A percentile compares a stretch with the other conserved stretches of the same genome.
Evolutionary conservation across 768 basidiomycete species (phyloP).

Genomic region (Albatrellus ellisii): DNA sequence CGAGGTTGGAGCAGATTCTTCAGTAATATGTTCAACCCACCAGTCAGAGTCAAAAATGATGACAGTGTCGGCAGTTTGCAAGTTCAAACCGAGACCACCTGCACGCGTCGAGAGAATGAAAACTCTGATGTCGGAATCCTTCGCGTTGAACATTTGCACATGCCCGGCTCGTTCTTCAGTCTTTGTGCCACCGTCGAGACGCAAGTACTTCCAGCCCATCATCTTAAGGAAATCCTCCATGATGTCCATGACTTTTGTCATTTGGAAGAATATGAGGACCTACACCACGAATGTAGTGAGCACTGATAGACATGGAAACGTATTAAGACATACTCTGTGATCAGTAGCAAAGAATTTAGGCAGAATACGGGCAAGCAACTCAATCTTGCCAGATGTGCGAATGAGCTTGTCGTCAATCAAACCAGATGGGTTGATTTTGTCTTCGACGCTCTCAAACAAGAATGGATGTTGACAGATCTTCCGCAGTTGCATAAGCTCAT

Average conservation of each 20-base stretch:
- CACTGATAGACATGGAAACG: slow-evolving; percentile 2
- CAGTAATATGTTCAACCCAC: slow-evolving; percentile 18
- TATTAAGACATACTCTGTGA: slow-evolving; percentile 51
- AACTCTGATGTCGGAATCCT: slow-evolving; percentile 73
- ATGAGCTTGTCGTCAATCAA: slow-evolving; percentile 76
- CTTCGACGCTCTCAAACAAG: slow-evolving; percentile 90
- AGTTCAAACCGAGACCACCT: slow-evolving; percentile 89
- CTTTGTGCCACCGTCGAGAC: slow-evolving; percentile 94
- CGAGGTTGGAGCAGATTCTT: slow-evolving; percentile 16
- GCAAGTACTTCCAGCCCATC: slow-evolving; percentile 77
- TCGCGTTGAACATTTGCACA: slow-evolving; percentile 82
- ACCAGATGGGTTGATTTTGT: slow-evolving; percentile 77
- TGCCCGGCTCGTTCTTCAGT: slow-evolving; percentile 87
- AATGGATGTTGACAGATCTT: slow-evolving; percentile 99
- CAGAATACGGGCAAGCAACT: slow-evolving; percentile 78
- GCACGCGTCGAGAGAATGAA: slow-evolving; percentile 93
- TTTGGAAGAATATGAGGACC: slow-evolving; percentile 99
- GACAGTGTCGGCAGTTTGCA: slow-evolving; percentile 84
- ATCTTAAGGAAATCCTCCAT: slow-evolving; percentile 92
- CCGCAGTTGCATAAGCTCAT: slow-evolving; percentile 94
- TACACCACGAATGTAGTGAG: slow-evolving; percentile 17
- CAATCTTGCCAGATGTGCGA: slow-evolving; percentile 86
- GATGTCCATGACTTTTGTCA: slow-evolving; percentile 99
- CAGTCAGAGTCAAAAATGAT: slow-evolving; percentile 80
- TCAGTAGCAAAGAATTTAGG: slow-evolving; percentile 91